phyloP scores from a whole-genome alignment of 2,329 filamentous ascomycete species.

The Cyphellophora attinorum region DNA sequence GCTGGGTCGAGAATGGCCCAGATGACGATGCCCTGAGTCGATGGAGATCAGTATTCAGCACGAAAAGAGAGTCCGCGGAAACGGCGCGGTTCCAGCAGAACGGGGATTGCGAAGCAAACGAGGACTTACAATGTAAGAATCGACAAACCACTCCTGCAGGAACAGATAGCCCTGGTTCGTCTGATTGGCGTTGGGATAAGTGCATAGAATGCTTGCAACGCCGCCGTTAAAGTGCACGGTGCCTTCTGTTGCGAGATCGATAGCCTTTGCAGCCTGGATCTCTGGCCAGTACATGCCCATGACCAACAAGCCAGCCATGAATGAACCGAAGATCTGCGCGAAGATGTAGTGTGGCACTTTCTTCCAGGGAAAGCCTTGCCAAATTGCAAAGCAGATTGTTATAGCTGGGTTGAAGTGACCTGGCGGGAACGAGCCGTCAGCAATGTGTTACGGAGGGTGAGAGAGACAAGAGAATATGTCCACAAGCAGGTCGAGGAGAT shows the following conservation, averaged over 20 bases:
- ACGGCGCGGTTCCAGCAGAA: no score
- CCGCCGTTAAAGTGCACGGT: conserved; percentile 37
- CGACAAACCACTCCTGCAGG: conserved; percentile 51
- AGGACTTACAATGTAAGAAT: conserved; percentile 47
- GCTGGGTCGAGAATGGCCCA: conserved; percentile 50
- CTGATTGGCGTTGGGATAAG: conserved; percentile 39
- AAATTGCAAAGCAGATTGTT: conserved; percentile 38
- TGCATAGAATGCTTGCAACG: conserved; percentile 46
- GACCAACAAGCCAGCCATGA: conserved; percentile 45
- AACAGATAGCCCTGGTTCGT: conserved; percentile 48
- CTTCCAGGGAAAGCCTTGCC: conserved; percentile 50
- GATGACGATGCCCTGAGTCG: conserved; percentile 47
- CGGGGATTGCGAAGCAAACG: no score
- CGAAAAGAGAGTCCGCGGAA: no score
- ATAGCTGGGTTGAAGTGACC: conserved; percentile 47
- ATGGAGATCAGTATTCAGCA: no score
- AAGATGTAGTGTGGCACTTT: conserved; percentile 42
- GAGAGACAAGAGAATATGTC: no score
- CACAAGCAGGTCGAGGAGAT: no score
- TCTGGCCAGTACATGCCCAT: conserved; percentile 49
- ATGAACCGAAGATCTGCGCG: conserved; percentile 47
- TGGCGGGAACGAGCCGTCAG: no score
- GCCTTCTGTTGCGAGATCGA: conserved; percentile 27
- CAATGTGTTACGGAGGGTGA: no score
- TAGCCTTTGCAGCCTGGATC: conserved; percentile 31